These are phyloP conservation scores for Elsinoe fawcettii DNA, from an alignment of 2,329 filamentous ascomycete species.

Conservation along the genomic window DNA sequence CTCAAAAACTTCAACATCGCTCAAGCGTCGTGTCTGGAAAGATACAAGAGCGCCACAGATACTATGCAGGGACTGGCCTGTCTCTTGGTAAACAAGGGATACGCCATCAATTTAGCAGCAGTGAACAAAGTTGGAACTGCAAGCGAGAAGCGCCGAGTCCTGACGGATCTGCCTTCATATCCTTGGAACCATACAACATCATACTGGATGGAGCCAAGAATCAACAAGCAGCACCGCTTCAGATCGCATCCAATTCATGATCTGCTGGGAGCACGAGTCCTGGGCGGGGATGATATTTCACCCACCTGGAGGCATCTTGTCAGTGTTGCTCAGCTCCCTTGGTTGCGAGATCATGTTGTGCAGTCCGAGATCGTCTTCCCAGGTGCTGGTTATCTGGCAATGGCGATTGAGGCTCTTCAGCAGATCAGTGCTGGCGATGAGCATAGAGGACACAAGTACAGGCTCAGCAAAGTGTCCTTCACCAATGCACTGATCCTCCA, in stretches of 20 bases:
- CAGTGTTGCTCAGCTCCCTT: conserved; percentile 38
- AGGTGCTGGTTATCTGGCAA: conserved; percentile 43
- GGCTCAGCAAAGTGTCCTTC: background rate
- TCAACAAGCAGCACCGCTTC: background rate
- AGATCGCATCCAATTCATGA: background rate
- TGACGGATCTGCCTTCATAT: conserved; percentile 3
- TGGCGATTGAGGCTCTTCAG: conserved; percentile 28
- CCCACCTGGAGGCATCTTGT: conserved; percentile 3
- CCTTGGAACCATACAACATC: background rate
- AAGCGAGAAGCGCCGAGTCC: background rate
- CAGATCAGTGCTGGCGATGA: background rate
- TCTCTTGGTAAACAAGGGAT: background rate
- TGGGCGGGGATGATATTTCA: background rate
- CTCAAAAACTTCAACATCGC: too few species aligned
- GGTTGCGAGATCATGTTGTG: conserved; percentile 47
- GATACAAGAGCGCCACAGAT: background rate
- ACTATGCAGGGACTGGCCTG: background rate
- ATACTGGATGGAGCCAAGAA: background rate
- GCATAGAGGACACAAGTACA: background rate
- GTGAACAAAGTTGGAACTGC: background rate
- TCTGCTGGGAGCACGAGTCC: background rate
- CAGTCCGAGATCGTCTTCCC: conserved; percentile 46
- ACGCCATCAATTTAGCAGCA: background rate
- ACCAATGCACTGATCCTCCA: background rate
- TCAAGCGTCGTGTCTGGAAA: background rate